These are phyloP conservation scores for Zanthoxylum bungeanum DNA, from an alignment of 345 rosid species.

Conservation along the genomic window DNA sequence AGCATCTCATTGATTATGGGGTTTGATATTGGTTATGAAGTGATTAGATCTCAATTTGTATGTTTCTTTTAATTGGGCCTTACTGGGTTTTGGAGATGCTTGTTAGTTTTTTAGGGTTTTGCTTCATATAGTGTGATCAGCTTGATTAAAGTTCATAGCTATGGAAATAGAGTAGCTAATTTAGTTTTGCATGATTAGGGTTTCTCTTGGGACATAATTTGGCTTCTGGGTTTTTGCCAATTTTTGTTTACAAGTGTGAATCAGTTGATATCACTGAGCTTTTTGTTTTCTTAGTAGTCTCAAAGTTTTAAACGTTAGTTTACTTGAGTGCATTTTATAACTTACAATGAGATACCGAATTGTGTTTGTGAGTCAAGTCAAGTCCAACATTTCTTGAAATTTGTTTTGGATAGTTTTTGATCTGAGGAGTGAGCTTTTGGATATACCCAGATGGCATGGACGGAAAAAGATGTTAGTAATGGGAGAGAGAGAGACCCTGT, in stretches of 20 bases:
- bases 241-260: not conserved
- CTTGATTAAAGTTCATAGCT: not conserved
- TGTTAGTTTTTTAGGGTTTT: not conserved
- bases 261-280: not conserved
- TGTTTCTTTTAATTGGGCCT: not conserved
- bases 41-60: slow-evolving; percentile 1
- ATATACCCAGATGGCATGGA: slow-evolving; percentile 58
- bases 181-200: slow-evolving; percentile 6
- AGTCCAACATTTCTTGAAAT: too few relatives aligned
- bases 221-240: not conserved
- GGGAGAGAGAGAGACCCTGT: slow-evolving; percentile 44
- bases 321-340: not conserved
- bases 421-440: too few relatives aligned
- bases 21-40: not conserved
- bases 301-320: not conserved
- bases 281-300: not conserved
- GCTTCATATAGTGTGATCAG: not conserved
- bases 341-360: too few relatives aligned
- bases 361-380: too few relatives aligned
- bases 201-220: not conserved
- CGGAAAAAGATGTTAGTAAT: slow-evolving; percentile 49
- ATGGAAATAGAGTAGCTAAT: not conserved
- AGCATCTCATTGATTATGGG: not conserved
- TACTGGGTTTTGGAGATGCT: slow-evolving; percentile 3
- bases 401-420: slow-evolving; percentile 6